Conservation (phyloP, 768 basidiomycete species). For the Phanerochaete sordida region DNA sequence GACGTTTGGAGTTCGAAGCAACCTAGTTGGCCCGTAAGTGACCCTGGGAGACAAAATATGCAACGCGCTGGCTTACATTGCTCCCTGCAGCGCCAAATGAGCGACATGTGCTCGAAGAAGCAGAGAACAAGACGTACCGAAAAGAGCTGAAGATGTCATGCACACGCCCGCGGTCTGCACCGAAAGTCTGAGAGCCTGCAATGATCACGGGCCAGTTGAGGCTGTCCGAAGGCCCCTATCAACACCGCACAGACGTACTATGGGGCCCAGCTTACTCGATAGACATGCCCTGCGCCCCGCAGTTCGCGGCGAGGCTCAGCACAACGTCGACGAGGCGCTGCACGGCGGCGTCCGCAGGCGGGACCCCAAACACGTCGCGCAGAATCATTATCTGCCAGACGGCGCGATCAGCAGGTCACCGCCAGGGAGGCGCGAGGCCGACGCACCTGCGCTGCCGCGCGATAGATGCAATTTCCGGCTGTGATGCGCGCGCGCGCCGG, state of each 20-base stretch:
- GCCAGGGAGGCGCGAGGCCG: background rate
- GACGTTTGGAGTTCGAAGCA: conserved; percentile 37
- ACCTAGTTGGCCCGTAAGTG: conserved; percentile 18
- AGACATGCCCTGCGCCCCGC: conserved; percentile 25
- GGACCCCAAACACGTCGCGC: conserved; percentile 28
- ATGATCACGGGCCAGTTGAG: conserved; percentile 31
- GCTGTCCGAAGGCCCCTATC: conserved; percentile 8
- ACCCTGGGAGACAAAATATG: background rate
- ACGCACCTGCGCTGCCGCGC: conserved; percentile 32
- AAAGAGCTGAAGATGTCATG: conserved; percentile 27
- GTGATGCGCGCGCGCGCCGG: conserved; percentile 24
- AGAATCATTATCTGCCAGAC: conserved; percentile 30
- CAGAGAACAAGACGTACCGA: conserved; percentile 21
- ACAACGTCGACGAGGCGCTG: conserved; percentile 26
- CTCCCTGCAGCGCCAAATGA: conserved; percentile 18
- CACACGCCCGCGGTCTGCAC: conserved; percentile 22
- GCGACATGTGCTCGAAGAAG: conserved; percentile 5
- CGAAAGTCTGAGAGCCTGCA: conserved; percentile 26
- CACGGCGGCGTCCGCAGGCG: conserved; percentile 25
- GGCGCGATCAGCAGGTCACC: conserved; percentile 14
- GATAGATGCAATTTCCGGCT: conserved; percentile 34
- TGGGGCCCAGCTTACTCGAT: conserved; percentile 27
- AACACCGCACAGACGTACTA: background rate
- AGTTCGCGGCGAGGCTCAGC: conserved; percentile 27
- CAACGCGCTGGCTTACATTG: conserved; percentile 20